A percentile compares a stretch with the other conserved stretches of the same genome.
Conservation (phyloP, 2,329 filamentous ascomycete genomes). For the Xylariomycetidae sp. region DNA sequence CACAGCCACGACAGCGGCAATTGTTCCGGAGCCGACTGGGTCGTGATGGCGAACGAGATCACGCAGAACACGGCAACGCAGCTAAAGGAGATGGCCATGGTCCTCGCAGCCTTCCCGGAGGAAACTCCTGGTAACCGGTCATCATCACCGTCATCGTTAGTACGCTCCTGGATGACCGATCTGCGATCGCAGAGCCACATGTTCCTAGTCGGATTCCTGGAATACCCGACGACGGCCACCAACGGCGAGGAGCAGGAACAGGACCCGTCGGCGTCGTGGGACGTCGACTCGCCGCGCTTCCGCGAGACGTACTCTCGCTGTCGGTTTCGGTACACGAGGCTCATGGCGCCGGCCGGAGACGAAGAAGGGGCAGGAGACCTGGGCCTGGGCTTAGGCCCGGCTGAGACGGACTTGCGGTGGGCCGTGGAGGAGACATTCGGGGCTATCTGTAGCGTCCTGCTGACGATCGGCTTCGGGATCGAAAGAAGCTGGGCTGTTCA, state of each 20-base stretch:
- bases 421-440: conserved; percentile 36
- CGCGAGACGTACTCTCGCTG: conserved; percentile 36
- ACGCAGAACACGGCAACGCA: conserved; percentile 33
- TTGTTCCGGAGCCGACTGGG: conserved; percentile 42
- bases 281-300: conserved; percentile 27
- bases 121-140: conserved; percentile 20
- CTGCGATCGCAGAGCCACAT: conserved; percentile 36
- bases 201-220: conserved; percentile 39
- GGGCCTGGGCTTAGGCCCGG: conserved; percentile 18
- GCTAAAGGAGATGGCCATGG: conserved; percentile 27
- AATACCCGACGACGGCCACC: conserved; percentile 32
- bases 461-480: conserved; percentile 37
- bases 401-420: conserved; percentile 33
- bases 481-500: conserved; percentile 32
- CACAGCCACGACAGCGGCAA: conserved; percentile 2
- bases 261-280: conserved; percentile 21
- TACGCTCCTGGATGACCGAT: conserved; percentile 24
- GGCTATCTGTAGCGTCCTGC: conserved; percentile 35
- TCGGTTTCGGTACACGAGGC: conserved; percentile 34
- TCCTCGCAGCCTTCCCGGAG: conserved; percentile 15
- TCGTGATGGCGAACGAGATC: conserved; percentile 35
- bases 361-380: too few relatives aligned
- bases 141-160: conserved; percentile 1
- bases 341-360: conserved; percentile 25
- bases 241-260: too few relatives aligned